Base-by-base conservation (phyloP, 208 protist genomes). In the Trypanosoma scelopori region DNA sequence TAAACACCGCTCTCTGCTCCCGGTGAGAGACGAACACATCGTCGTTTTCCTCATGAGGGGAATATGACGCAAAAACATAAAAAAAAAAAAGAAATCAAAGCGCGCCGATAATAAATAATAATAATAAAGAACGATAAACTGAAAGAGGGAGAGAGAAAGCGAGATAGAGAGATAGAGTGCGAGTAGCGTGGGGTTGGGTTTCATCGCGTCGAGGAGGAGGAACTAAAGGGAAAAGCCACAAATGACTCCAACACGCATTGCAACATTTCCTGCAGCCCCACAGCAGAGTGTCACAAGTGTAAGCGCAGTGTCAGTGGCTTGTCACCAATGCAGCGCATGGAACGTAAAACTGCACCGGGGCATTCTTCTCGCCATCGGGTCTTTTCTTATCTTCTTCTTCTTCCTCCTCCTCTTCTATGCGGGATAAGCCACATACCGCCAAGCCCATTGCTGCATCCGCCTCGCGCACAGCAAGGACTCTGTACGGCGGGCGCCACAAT, bases 401-500 rank as follows among this genome's bases (percentile, higher is more conserved):
- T 25, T n/a, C 43, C n/a, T 28, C 12, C 1, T 4, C 6, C 27
- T 52, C 1, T 0, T 49, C 23, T 43, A 28, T 7, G 27, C 1
- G 0, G 18, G 45, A 23, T 42, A 69, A 53, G 28, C 63, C 63
- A 53, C 39, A 61, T 20, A 28, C 52, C 22, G 45, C 11, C 20
- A 69, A 32, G 18, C 32, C 45, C 52, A 61, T 55, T 35, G 18
- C 12, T 6, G 63, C 63, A 53, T 4, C 46, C 20, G 25, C n/a
- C 46, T 52, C 30, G 13, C 60, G 22, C 7, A n/a, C 42, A 3
- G 63, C 52, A 46, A 69, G 53, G 20, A 55, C 41, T 22, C 16
- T 45, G 25, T 61, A 60, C 22, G 63, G 63, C 3, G 63, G 27
- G 18, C 27, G 52, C 63, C 63, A 69, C 30, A 69, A 60, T 5